Evolutionary conservation across 2,329 filamentous ascomycete genomes (phyloP), one percentile per base, ranked within the genome.

Genomic region (Pseudogymnoascus sp.): DNA sequence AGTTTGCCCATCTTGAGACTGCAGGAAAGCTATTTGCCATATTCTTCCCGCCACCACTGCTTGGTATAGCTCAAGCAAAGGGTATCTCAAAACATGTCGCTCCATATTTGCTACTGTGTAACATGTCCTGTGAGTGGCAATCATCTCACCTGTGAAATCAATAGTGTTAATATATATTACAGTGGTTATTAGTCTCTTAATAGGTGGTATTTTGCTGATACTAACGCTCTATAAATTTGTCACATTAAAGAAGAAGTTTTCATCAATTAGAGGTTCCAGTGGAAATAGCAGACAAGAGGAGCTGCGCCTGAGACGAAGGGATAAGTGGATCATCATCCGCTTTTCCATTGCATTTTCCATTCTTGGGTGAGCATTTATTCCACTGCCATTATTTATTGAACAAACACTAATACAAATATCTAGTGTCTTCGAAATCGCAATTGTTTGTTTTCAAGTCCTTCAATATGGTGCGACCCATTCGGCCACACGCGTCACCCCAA

Each of bases 211-310:
- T 4, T 67, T 77, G 2, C 70, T 78, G 20, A 47, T 76, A 5
- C 68, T 73, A 22, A 77, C 76, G 35, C 67, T 78, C 3, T 69
- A 67, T 57, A 75, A 73, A 67, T 78, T 79, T 58, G 64, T 79
- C 12, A 70, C n/a, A 30, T 54, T 30, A 32, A 54, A 54, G 8
- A 54, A 32, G 11, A 54, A 54, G n/a, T 54, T 54, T 12, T 54
- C 25, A 3, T 54, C 43, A 18, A 12, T 54, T 18, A 54, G 43
- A 32, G 43, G 43, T 18, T 54, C 43, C 7, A 54, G 43, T 12
- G 43, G 43, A 8, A 54, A 54, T 32, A 54, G 43, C 43, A 54
- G 43, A 20, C 25, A 54, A 12, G 43, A 54, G 5, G 18, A 25
- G 6, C 7, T 32, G 25, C 43, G 43, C 14, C n/a, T 54, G 4